Conservation (phyloP, 2,329 filamentous ascomycete species). For the Pseudocercospora fuligena region DNA sequence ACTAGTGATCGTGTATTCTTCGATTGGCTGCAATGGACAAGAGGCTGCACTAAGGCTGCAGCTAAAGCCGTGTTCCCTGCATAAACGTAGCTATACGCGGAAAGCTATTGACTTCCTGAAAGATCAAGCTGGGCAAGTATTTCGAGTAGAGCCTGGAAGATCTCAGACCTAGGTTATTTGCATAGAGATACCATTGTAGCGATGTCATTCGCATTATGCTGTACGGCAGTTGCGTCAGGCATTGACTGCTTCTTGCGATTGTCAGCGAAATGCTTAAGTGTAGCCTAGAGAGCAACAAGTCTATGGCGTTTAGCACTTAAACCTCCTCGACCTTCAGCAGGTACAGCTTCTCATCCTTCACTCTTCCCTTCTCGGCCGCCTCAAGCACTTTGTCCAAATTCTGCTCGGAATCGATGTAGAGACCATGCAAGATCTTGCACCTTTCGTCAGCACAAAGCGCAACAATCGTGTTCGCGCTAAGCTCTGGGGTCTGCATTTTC, state of each 20-base stretch:
- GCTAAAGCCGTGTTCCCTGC: neutral
- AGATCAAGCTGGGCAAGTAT: no score
- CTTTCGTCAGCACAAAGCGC: constrained; percentile 19
- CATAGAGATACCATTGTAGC: no score
- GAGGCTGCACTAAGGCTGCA: neutral
- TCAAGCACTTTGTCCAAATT: constrained; percentile 14
- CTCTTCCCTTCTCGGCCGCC: constrained; percentile 10
- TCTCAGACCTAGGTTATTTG: no score
- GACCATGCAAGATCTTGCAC: constrained; percentile 11
- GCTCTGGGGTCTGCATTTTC: constrained; percentile 11
- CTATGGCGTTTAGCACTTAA: neutral
- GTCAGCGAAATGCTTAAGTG: no score
- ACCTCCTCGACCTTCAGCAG: constrained; percentile 15
- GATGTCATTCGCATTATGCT: no score
- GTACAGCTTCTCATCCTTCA: constrained; percentile 18
- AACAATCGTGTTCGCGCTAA: constrained; percentile 11
- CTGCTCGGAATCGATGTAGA: constrained; percentile 16
- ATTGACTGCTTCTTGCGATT: no score
- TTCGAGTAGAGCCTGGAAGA: no score
- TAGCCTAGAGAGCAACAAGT: neutral
- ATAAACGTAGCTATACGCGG: no score
- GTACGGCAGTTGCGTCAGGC: no score
- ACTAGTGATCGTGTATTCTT: neutral
- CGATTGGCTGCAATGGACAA: neutral
- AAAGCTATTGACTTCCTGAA: no score